phyloP scores from a whole-genome alignment of 2,329 filamentous ascomycete genomes.

The Nemania sp. region DNA sequence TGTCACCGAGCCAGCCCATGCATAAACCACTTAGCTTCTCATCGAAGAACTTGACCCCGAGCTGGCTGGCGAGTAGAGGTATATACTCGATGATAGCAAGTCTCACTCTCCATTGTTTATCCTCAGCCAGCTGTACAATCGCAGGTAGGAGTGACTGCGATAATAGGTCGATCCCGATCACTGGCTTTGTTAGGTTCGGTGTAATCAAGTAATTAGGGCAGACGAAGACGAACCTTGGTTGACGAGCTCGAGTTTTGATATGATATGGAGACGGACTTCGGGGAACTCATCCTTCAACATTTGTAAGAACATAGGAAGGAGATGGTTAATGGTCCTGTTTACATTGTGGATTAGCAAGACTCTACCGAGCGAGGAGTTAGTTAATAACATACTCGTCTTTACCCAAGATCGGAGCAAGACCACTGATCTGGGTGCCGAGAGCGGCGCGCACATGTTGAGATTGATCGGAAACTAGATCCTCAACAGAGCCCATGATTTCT shows the following conservation, averaged over 20 bases:
- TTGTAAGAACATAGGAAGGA: conserved; percentile 97
- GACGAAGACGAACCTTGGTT: conserved; percentile 73
- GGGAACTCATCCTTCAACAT: conserved; percentile 99
- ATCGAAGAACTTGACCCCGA: conserved; percentile 97
- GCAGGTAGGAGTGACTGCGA: conserved; percentile 96
- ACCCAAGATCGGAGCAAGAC: conserved; percentile 92
- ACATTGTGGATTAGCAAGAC: conserved; percentile 29
- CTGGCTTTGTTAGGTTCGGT: conserved; percentile 50
- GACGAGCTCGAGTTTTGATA: conserved; percentile 98
- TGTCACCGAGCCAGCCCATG: conserved; percentile 98
- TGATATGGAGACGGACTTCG: conserved; percentile 97
- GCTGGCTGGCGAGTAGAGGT: conserved; percentile 89
- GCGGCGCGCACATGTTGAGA: conserved; percentile 97
- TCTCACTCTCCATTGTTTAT: conserved; percentile 98
- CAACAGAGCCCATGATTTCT: conserved; percentile 95
- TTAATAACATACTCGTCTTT: conserved; percentile 92
- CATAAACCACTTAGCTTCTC: conserved; percentile 94
- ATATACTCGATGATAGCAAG: conserved; percentile 99
- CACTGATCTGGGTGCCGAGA: conserved; percentile 94
- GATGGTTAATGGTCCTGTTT: conserved; percentile 87
- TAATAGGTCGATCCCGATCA: conserved; percentile 96
- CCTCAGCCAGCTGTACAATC: conserved; percentile 95
- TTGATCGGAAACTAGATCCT: conserved; percentile 92
- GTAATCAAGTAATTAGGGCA: not conserved
- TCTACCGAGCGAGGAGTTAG: not conserved